Evolutionary conservation across 1,284 basidiomycete genomes (phyloP), one percentile per base, ranked within the genome.

Genomic region (Chalciporus sp.): DNA sequence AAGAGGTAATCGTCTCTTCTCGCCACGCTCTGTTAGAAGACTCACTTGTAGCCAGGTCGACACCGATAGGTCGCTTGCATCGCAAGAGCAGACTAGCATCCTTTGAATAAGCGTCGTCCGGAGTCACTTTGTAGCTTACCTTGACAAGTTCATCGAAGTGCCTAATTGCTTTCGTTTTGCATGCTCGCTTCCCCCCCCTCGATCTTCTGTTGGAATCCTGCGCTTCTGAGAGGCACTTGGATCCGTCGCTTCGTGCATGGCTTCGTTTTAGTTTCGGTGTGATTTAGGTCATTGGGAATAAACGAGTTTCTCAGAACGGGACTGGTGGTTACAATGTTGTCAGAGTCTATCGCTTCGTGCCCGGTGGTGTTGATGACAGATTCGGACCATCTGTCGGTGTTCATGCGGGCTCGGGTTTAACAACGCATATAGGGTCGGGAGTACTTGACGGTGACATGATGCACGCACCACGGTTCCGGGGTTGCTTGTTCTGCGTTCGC

Each of bases 31-130:
- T 16, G 6, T 11, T 3, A 27, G 5, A 35, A 42, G 17, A 2
- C 26, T 62, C 23, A 56, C 19, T 0, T 1, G 17, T n/a, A 1
- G 46, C 28, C 31, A 64, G 59, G 42, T 51, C 50, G 11, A 33
- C 3, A 1, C 50, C 35, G 1, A 33, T 35, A 3, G 9, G 12
- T 20, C 59, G 45, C 28, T 7, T 51, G 27, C 56, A 7, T 42
- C 48, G 46, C 31, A 61, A 47, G 39, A 64, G 28, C 17, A 56
- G 59, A n/a, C 27, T 49, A 7, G 5, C 8, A 16, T 49, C 55
- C 20, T 49, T 48, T 16, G 4, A 27, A 17, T 59, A 56, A 60
- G n/a, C 7, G 35, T 7, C n/a, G 35, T 14, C 4, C 31, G 12
- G 4, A n/a, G 35, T 37, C 14, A n/a, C n/a, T n/a, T n/a, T n/a